Percentiles rank a stretch among this genome's conserved stretches.
Conservation (phyloP, 768 basidiomycete species). For the Boletus huronensis region DNA sequence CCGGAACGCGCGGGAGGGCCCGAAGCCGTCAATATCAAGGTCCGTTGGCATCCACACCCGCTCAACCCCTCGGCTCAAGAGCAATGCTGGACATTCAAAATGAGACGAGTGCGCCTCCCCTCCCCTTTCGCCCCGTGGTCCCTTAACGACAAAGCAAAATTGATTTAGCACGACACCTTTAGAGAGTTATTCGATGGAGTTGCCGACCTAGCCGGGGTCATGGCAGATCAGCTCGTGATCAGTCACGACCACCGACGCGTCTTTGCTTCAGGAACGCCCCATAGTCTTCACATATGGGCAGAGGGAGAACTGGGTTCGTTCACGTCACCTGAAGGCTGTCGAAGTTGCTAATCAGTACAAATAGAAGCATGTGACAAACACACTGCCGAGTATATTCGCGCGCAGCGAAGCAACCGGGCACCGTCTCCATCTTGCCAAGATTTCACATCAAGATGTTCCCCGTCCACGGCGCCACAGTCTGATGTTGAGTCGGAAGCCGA, state of each 20-base stretch:
- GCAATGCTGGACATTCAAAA: conserved; percentile 48
- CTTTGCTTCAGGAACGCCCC: conserved; percentile 67
- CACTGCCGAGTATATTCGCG: conserved; percentile 62
- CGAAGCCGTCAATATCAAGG: conserved; percentile 45
- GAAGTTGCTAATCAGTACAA: conserved; percentile 7
- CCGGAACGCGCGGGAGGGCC: conserved; percentile 32
- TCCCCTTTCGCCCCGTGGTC: background rate
- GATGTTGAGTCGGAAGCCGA: conserved; percentile 36
- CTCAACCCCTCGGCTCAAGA: conserved; percentile 38
- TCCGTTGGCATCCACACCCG: conserved; percentile 69
- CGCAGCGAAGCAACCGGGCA: conserved; percentile 29
- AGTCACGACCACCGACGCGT: conserved; percentile 59
- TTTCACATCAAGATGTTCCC: conserved; percentile 6
- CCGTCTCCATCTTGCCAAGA: conserved; percentile 20
- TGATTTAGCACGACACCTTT: conserved; percentile 59
- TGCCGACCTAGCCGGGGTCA: conserved; percentile 58
- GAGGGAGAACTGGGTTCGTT: conserved; percentile 62
- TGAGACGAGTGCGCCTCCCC: conserved; percentile 51
- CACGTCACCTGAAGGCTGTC: background rate
- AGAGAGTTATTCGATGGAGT: conserved; percentile 59
- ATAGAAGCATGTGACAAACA: conserved; percentile 63
- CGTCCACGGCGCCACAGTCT: conserved; percentile 23
- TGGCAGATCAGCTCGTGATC: conserved; percentile 52
- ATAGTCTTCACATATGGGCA: conserved; percentile 62
- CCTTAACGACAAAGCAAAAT: background rate